These are phyloP conservation scores for Chaetomium fimeti DNA, from an alignment of 495 filamentous ascomycete genomes.

Conservation along the genomic window DNA sequence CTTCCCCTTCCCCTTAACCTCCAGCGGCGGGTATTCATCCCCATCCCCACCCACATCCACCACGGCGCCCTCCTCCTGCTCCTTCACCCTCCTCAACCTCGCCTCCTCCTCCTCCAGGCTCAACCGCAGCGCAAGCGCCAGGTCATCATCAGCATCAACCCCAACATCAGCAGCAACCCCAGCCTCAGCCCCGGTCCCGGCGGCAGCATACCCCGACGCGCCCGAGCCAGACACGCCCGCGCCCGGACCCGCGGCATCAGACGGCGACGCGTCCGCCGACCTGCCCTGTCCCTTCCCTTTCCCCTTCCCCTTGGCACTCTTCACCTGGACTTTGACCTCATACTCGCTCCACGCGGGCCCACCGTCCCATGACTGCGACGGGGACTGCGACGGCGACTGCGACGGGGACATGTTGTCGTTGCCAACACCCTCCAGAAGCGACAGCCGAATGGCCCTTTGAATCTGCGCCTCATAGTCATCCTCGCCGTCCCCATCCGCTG, in stretches of 20 bases:
- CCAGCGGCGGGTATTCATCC: slow-evolving; percentile 29
- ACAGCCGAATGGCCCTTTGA: slow-evolving; percentile 76
- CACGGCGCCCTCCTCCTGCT: slow-evolving; percentile 23
- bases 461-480: slow-evolving; percentile 71
- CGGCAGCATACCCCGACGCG: slow-evolving; percentile 22
- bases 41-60: slow-evolving; percentile 56
- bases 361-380: not conserved
- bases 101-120: slow-evolving; percentile 77
- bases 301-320: slow-evolving; percentile 41
- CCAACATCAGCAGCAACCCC: slow-evolving; percentile 7
- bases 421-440: slow-evolving; percentile 59
- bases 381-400: slow-evolving; percentile 25
- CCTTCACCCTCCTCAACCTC: slow-evolving; percentile 27
- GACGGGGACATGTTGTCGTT: slow-evolving; percentile 21
- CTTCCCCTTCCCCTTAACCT: slow-evolving; percentile 1
- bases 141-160: slow-evolving; percentile 59
- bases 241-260: slow-evolving; percentile 28
- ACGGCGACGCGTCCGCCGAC: slow-evolving; percentile 41
- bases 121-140: slow-evolving; percentile 79
- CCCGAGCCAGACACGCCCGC: not conserved
- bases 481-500: slow-evolving; percentile 45
- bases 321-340: slow-evolving; percentile 55
- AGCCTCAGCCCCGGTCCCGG: slow-evolving; percentile 6
- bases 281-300: slow-evolving; percentile 15
- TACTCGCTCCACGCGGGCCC: slow-evolving; percentile 37